These are phyloP conservation scores for Syzygium malaccense DNA, from an alignment of 441 rosid genomes.

Conservation along the genomic window DNA sequence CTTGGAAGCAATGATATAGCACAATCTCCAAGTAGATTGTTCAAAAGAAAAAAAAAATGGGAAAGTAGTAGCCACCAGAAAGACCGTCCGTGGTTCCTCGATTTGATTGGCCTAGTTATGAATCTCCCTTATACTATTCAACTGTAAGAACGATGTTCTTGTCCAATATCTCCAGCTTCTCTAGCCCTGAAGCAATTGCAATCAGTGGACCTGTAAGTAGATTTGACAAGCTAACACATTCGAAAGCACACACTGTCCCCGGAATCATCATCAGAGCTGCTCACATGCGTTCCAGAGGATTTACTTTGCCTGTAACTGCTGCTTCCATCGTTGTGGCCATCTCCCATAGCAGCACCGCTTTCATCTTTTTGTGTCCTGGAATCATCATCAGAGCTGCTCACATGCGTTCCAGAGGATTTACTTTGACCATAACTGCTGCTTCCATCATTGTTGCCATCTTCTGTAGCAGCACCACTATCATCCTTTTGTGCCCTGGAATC, in stretches of 20 bases:
- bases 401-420: neutral
- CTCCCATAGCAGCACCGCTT: neutral
- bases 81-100: neutral
- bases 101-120: neutral
- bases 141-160: neutral
- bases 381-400: neutral
- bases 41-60: neutral
- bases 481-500: neutral
- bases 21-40: neutral
- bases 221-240: neutral
- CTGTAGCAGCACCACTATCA: neutral
- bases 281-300: neutral
- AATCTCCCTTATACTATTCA: neutral
- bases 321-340: neutral
- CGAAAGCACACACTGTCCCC: neutral
- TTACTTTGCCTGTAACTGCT: neutral
- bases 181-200: neutral
- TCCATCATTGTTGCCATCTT: neutral
- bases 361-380: neutral
- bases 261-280: neutral
- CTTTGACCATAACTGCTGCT: neutral
- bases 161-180: neutral
- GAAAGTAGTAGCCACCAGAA: neutral
- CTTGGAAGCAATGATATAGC: neutral
- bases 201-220: neutral